Base-by-base conservation (phyloP, 2,329 filamentous ascomycete genomes). In the Apiospora marii region DNA sequence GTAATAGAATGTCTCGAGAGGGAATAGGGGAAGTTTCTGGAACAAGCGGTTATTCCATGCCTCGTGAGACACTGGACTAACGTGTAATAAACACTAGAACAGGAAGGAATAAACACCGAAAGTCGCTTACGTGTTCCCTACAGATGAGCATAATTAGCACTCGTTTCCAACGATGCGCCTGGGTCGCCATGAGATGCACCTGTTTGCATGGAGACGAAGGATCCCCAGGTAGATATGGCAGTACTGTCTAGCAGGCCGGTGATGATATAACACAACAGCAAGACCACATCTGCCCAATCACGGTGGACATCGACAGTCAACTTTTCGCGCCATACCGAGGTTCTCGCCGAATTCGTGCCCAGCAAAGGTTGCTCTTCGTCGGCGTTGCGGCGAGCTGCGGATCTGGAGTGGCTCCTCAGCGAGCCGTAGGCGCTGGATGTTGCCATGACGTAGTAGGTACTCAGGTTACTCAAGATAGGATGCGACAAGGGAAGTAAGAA, bases 121-220 rank as follows among this genome's bases (percentile, higher is more conserved):
- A n/a, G n/a, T n/a, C n/a, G n/a, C n/a, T n/a, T n/a, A n/a, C 6
- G 93, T 95, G 81, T 96, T 96, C 72, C 92, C 88, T 90, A 68
- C 19, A 53, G 19, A 44, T 41, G 41, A 2, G 34, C 58, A 64
- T 2, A n/a, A 64, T 64, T 37, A 41, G 58, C 58, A 64, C 16
- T 4, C 14, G 2, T 14, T 5, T 13, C 13, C 34, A 14, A 3
- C 30, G 4, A 3, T 14, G 37, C 10, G 19, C 51, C 5, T 41
- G n/a, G 8, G 3, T 61, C 30, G 16, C 58, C 70, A 41, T 41
- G 30, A 13, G 30, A 82, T 84, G 75, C 78, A 89, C 92, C 93
- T 44, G 93, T 95, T 79, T 95, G 93, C 93, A 95, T 95, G 77
- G 91, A 93, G 53, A 94, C 93, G 77, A 96, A 96, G 3, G 92